Percentiles rank a stretch among this genome's conserved stretches.
Evolutionary conservation across 306 rosid species (phyloP).

Genomic region (Acacia melanoxylon): DNA sequence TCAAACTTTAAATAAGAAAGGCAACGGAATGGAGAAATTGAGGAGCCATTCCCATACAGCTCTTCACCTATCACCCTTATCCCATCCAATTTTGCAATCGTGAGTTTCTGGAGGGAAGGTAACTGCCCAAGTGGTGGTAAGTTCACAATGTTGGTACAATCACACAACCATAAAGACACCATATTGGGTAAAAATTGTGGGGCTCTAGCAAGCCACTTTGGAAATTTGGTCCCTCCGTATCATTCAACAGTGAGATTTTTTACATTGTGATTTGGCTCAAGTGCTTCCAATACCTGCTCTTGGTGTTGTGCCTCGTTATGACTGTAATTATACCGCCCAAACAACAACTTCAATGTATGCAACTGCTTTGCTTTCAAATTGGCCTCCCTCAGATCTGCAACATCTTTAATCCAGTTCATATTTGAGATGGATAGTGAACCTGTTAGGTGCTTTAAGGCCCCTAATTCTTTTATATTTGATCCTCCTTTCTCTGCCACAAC

Average conservation of each 20-base stretch:
- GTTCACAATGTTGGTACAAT: not conserved
- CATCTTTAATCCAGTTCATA: not conserved
- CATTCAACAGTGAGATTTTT: not conserved
- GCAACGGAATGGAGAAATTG: not conserved
- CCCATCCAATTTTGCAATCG: not conserved
- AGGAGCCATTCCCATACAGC: not conserved
- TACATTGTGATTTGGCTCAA: not conserved
- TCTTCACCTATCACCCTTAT: not conserved
- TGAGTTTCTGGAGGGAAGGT: not conserved
- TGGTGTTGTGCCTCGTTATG: not conserved
- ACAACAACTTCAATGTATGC: not conserved
- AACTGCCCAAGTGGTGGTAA: constrained; percentile 25
- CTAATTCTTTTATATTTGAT: not conserved
- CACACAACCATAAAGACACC: not conserved
- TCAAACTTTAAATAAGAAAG: not conserved
- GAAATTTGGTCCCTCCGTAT: not conserved
- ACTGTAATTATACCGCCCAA: too few relatives aligned
- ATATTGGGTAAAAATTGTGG: not conserved
- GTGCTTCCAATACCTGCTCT: not conserved
- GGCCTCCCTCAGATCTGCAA: not conserved
- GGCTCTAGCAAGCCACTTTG: constrained; percentile 11
- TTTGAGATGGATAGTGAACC: constrained; percentile 6
- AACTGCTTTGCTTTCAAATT: constrained; percentile 16
- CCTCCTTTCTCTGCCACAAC: not conserved
- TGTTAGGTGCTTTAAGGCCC: constrained; percentile 1